Conservation (phyloP, 176 grass and related monocot species). For the Oryza longistaminata region DNA sequence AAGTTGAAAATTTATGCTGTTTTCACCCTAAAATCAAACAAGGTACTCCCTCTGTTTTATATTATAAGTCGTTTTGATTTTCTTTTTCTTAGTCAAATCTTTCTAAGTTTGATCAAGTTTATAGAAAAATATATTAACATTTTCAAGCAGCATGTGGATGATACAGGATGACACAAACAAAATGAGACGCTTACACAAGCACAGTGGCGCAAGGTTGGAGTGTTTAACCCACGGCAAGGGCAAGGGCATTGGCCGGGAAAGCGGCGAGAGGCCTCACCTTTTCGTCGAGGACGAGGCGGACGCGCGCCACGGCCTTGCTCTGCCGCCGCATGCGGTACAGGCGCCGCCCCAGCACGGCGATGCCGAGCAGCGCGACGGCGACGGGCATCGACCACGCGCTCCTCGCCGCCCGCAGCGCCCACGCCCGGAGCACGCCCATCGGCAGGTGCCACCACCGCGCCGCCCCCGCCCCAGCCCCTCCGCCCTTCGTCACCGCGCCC, state of each 20-base stretch:
- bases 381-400: conserved; percentile 78
- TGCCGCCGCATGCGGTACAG: conserved; percentile 63
- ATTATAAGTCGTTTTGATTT: no score
- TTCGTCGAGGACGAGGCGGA: conserved; percentile 70
- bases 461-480: conserved; percentile 11
- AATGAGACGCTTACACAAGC: conserved; percentile 31
- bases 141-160: background rate
- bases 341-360: conserved; percentile 70
- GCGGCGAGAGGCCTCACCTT: conserved; percentile 54
- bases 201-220: conserved; percentile 10
- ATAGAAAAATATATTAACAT: no score
- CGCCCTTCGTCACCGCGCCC: conserved; percentile 32
- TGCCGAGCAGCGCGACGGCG: conserved; percentile 69
- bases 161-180: background rate
- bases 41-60: background rate
- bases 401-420: conserved; percentile 52
- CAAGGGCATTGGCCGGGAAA: background rate
- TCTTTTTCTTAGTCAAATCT: no score
- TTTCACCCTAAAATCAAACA: background rate
- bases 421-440: conserved; percentile 66
- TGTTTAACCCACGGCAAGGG: background rate
- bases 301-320: conserved; percentile 58
- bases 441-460: conserved; percentile 78
- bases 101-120: no score
- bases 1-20: background rate